These are phyloP conservation scores for Apophysomyces ossiformis DNA, from an alignment of 371 early-diverging fungal species.

Conservation along the genomic window DNA sequence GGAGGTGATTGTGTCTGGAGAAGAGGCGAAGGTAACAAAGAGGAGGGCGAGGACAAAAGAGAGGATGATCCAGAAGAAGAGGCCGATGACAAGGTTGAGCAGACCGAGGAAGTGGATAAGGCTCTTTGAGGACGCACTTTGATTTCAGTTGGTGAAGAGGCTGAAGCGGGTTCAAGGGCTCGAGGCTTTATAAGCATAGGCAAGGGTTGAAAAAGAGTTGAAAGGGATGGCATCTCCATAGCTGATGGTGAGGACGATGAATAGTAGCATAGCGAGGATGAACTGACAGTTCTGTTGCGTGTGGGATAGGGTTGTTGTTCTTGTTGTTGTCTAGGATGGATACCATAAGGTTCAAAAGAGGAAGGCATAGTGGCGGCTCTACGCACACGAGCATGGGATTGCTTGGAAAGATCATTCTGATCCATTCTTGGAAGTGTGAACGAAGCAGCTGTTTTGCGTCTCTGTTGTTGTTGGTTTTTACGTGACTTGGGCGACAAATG, in stretches of 20 bases:
- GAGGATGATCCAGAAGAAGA: constrained; percentile 18
- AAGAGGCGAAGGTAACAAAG: constrained; percentile 19
- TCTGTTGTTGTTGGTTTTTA: constrained; percentile 39
- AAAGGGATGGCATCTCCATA: constrained; percentile 18
- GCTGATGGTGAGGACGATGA: background rate
- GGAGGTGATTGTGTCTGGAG: constrained; percentile 12
- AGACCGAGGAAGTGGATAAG: constrained; percentile 16
- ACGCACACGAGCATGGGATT: constrained; percentile 16
- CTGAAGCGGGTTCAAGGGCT: constrained; percentile 15
- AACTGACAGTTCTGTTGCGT: too few relatives aligned
- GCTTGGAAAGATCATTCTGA: constrained; percentile 13
- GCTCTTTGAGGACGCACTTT: constrained; percentile 15
- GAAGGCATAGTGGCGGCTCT: constrained; percentile 10
- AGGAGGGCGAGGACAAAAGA: constrained; percentile 15
- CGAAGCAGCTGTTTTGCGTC: constrained; percentile 17
- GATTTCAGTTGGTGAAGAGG: constrained; percentile 11
- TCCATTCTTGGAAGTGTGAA: constrained; percentile 21
- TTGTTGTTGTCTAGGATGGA: background rate
- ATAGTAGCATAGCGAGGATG: too few relatives aligned
- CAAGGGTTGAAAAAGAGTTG: constrained; percentile 16
- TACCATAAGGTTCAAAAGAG: constrained; percentile 2
- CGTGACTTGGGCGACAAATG: constrained; percentile 74
- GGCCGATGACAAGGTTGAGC: constrained; percentile 6
- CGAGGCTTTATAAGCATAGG: constrained; percentile 15
- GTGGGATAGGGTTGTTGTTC: too few relatives aligned